A percentile compares a stretch with the other conserved stretches of the same genome.
phyloP scores from a whole-genome alignment of 2,329 filamentous ascomycete species.

The Penicillium sp. region DNA sequence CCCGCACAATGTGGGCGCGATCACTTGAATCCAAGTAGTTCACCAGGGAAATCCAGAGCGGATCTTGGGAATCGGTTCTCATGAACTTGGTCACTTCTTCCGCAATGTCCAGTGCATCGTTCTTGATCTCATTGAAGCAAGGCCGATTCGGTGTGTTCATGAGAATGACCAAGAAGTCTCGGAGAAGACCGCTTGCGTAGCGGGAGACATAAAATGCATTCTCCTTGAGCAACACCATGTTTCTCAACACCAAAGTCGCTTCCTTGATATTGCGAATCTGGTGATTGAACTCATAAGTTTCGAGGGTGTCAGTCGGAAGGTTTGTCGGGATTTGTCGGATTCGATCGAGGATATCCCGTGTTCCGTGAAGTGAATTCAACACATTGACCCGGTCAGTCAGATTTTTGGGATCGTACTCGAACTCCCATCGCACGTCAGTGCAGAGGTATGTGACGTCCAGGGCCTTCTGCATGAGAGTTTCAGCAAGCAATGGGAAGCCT shows the following conservation, averaged over 20 bases:
- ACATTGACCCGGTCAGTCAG: constrained; percentile 52
- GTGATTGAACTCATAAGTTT: constrained; percentile 66
- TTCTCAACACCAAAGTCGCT: constrained; percentile 80
- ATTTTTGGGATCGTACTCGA: constrained; percentile 62
- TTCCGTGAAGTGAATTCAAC: constrained; percentile 63
- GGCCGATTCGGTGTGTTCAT: constrained; percentile 71
- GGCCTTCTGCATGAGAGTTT: constrained; percentile 80
- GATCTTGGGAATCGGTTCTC: constrained; percentile 65
- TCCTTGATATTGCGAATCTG: constrained; percentile 74
- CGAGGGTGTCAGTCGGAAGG: constrained; percentile 61
- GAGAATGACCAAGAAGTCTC: constrained; percentile 77
- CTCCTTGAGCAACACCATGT: constrained; percentile 90
- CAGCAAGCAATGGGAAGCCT: constrained; percentile 80
- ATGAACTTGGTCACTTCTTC: constrained; percentile 85
- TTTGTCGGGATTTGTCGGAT: constrained; percentile 61
- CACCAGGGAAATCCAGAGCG: constrained; percentile 68
- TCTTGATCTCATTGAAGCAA: constrained; percentile 73
- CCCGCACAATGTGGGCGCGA: constrained; percentile 73
- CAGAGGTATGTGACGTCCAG: constrained; percentile 73
- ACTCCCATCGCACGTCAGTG: constrained; percentile 75
- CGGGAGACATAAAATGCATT: constrained; percentile 79
- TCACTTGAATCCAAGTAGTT: constrained; percentile 62
- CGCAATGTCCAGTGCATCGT: constrained; percentile 84
- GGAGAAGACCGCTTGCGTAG: constrained; percentile 60
- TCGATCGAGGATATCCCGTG: constrained; percentile 65